These are phyloP conservation scores for Madurella fahalii DNA, from an alignment of 2,329 filamentous ascomycete species.

Conservation along the genomic window DNA sequence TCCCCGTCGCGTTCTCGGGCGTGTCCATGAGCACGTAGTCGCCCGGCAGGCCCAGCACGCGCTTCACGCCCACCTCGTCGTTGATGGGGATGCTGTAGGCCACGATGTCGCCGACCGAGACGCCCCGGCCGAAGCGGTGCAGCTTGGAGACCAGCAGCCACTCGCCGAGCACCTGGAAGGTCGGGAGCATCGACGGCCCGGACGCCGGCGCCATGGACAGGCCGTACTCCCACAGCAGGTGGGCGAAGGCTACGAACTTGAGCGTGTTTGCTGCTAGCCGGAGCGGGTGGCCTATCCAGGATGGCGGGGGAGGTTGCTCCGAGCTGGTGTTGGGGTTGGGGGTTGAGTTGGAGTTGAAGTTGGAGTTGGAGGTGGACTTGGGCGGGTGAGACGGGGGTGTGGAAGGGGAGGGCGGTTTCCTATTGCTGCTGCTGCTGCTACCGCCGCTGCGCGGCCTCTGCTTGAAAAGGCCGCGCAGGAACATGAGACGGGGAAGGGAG, in stretches of 20 bases:
- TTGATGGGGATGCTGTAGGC: constrained; percentile 71
- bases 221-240: constrained; percentile 57
- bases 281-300: constrained; percentile 38
- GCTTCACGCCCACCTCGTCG: constrained; percentile 65
- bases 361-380: background rate
- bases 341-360: background rate
- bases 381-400: background rate
- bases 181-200: constrained; percentile 88
- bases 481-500: background rate
- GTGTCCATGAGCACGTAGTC: constrained; percentile 69
- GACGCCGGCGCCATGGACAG: constrained; percentile 55
- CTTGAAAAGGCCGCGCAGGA: constrained; percentile 12
- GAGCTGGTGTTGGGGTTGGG: constrained; percentile 23
- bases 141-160: constrained; percentile 63
- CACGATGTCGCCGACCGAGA: constrained; percentile 78
- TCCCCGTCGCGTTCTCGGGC: constrained; percentile 38
- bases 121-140: constrained; percentile 62
- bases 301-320: constrained; percentile 14
- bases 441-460: background rate
- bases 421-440: background rate
- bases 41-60: constrained; percentile 70
- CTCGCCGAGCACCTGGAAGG: constrained; percentile 64
- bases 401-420: background rate
- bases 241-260: constrained; percentile 45
- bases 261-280: constrained; percentile 42